A percentile compares a stretch with the other conserved stretches of the same genome.
phyloP scores from a whole-genome alignment of 306 rosid genomes.

The Fagus crenata region DNA sequence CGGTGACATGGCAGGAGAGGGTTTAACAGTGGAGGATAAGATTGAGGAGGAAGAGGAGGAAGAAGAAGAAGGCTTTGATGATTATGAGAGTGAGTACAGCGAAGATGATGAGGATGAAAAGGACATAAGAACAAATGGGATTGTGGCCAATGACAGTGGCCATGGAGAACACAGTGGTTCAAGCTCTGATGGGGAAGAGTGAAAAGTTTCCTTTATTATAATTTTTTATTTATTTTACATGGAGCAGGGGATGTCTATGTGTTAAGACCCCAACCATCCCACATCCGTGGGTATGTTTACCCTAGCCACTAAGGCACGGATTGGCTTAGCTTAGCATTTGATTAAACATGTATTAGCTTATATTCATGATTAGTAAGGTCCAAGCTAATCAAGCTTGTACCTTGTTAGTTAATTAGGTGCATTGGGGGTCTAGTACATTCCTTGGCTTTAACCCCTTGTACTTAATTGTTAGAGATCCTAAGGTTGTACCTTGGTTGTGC shows the following conservation, averaged over 20 bases:
- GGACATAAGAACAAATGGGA: background rate
- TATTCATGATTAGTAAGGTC: too few relatives aligned
- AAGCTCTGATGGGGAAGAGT: background rate
- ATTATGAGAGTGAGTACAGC: constrained; percentile 64
- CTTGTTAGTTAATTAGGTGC: too few relatives aligned
- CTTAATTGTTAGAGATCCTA: too few relatives aligned
- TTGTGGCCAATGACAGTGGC: background rate
- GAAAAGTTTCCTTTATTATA: background rate
- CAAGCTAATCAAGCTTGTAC: too few relatives aligned
- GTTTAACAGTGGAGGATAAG: constrained; percentile 44
- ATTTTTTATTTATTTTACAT: background rate
- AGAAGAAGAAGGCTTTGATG: constrained; percentile 62
- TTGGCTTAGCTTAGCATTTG: too few relatives aligned
- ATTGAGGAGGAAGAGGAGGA: constrained; percentile 61
- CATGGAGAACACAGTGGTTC: background rate
- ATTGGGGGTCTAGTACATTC: too few relatives aligned
- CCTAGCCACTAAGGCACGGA: too few relatives aligned
- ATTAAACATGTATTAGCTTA: too few relatives aligned
- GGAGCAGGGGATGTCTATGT: background rate
- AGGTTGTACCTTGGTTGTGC: too few relatives aligned
- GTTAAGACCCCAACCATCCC: too few relatives aligned
- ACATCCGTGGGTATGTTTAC: too few relatives aligned
- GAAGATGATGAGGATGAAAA: constrained; percentile 52
- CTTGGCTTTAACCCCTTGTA: too few relatives aligned
- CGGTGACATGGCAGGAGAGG: constrained; percentile 33